These are phyloP conservation scores for Puccinia hordei DNA, from an alignment of 1,284 basidiomycete species.

Conservation along the genomic window DNA sequence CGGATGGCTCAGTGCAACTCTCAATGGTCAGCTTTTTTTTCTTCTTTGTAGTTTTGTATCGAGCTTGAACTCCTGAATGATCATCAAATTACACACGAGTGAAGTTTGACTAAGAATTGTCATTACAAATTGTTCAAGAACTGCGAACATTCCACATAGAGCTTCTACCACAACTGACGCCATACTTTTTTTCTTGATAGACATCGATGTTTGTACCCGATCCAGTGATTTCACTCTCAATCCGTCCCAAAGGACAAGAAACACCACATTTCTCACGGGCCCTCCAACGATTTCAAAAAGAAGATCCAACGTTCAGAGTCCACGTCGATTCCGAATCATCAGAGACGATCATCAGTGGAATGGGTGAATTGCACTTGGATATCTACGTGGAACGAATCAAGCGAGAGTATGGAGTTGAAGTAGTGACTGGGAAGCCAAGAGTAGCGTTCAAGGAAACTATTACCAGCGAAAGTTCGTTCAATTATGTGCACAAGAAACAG, in stretches of 20 bases:
- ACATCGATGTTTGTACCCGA: slow-evolving; percentile 99
- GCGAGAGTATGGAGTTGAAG: slow-evolving; percentile 93
- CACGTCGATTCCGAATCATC: slow-evolving; percentile 92
- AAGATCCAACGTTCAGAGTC: slow-evolving; percentile 98
- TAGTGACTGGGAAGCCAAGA: slow-evolving; percentile 90
- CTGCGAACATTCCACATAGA: background rate
- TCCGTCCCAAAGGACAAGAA: slow-evolving; percentile 89
- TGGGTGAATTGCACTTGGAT: slow-evolving; percentile 98
- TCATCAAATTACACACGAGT: background rate
- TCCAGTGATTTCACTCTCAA: slow-evolving; percentile 92
- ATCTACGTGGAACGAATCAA: slow-evolving; percentile 99
- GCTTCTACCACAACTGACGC: background rate
- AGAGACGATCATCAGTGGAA: slow-evolving; percentile 99
- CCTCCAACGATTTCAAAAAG: slow-evolving; percentile 96
- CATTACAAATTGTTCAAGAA: background rate
- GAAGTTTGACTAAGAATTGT: background rate
- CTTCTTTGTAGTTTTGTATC: too few relatives aligned
- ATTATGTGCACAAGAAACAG: slow-evolving; percentile 98
- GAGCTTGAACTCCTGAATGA: slow-evolving; percentile 29
- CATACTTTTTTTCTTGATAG: slow-evolving; percentile 61
- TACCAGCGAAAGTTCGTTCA: slow-evolving; percentile 76
- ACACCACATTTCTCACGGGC: slow-evolving; percentile 95
- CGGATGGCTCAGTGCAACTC: slow-evolving; percentile 59
- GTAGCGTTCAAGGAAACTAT: slow-evolving; percentile 97
- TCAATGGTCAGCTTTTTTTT: slow-evolving; percentile 32